Evolutionary conservation across 495 filamentous ascomycete genomes (phyloP), one percentile per base, ranked within the genome.

Genomic region (Podospora pseudopauciseta): DNA sequence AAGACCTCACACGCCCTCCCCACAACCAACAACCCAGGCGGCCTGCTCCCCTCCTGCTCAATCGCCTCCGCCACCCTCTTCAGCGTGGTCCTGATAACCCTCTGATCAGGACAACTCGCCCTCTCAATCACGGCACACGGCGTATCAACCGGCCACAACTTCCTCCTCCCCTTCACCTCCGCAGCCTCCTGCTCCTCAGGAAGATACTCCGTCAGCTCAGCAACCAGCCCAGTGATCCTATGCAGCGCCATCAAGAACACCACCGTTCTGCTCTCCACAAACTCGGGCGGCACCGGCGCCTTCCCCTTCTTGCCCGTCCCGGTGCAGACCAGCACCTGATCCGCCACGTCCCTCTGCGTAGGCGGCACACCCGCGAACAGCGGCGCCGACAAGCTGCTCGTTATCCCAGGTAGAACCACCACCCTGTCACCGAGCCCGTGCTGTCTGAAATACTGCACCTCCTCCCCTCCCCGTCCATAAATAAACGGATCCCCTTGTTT

Each of bases 401-500:
- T 98, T 59, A 99, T 91, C 0, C 95, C 95, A 0, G 95, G 95
- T 4, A 99, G 80, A 2, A 99, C 94, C 0, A 86, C 66, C 2
- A 77, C 75, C 13, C 70, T 71, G 9, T 76, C 78, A 5, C 73
- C 80, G 54, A 89, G 89, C 9, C 93, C 95, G 60, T 91, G 82
- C 6, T 77, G 78, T 1, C 86, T 80, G 83, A 99, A 98, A 75
- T 91, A 97, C n/a, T 87, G 87, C 53, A 89, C 91, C 75, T 99
- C 95, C 75, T 99, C 95, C 16, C 90, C 95, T 68, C 95, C 95
- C 56, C 95, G 87, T 26, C 95, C 95, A 78, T 97, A 99, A 27
- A 99, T 86, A 77, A 96, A 99, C 0, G 95, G 95, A 74, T 99
- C 95, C 20, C 95, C 95, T 74, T 99, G 95, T 80, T 99, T 99